Evolutionary conservation across 2,329 filamentous ascomycete genomes (phyloP).

Genomic region (Penicillium sp.): DNA sequence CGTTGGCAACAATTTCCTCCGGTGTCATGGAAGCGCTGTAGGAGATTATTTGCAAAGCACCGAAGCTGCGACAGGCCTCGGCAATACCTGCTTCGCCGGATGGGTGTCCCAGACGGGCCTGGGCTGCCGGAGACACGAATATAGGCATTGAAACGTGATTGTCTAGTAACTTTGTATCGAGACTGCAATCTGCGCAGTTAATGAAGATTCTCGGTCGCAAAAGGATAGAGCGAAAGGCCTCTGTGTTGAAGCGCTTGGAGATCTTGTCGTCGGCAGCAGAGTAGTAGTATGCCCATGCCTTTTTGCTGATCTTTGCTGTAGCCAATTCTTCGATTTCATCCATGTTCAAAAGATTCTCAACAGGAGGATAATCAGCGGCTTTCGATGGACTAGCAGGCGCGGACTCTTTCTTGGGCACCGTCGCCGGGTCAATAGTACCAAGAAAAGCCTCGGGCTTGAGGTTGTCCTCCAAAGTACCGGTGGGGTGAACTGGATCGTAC

Average conservation of each 20-base stretch:
- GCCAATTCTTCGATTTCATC: slow-evolving; percentile 42
- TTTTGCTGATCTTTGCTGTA: slow-evolving; percentile 27
- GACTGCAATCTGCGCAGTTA: slow-evolving; percentile 68
- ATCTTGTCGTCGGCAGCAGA: slow-evolving; percentile 53
- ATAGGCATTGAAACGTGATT: slow-evolving; percentile 38
- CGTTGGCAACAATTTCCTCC: slow-evolving; percentile 32
- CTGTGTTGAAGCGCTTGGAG: slow-evolving; percentile 46
- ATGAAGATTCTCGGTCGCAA: slow-evolving; percentile 49
- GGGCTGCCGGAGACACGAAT: slow-evolving; percentile 44
- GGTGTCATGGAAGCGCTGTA: slow-evolving; percentile 44
- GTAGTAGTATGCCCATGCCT: slow-evolving; percentile 46
- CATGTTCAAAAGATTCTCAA: slow-evolving; percentile 35
- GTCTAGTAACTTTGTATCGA: slow-evolving; percentile 69
- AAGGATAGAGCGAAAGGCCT: slow-evolving; percentile 46
- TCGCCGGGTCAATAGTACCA: slow-evolving; percentile 26
- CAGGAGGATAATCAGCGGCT: neutral
- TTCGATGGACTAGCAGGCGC: too few relatives aligned
- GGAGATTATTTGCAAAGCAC: slow-evolving; percentile 56
- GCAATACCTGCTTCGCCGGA: slow-evolving; percentile 44
- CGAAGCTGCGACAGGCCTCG: slow-evolving; percentile 69
- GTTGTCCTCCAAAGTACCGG: slow-evolving; percentile 24
- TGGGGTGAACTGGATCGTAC: slow-evolving; percentile 37
- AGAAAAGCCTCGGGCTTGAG: slow-evolving; percentile 24
- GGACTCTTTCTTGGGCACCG: neutral
- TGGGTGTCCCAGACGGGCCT: slow-evolving; percentile 47